Base-by-base conservation (phyloP, 768 basidiomycete species). In the Krasilnikovozyma curviuscula region DNA sequence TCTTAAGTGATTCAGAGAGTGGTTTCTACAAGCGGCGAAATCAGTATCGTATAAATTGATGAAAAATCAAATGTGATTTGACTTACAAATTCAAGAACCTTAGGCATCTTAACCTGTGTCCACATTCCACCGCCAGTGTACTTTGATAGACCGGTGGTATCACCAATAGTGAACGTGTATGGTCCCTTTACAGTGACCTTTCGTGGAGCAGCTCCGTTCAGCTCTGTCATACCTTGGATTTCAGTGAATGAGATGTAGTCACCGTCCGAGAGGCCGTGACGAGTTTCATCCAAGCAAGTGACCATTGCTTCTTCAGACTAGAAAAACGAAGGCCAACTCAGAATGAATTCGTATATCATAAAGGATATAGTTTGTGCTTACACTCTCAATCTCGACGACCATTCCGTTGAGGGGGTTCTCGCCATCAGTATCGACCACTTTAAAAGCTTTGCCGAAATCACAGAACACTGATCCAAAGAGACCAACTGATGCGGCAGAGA, bases 41-140 rank as follows among this genome's bases (percentile, higher is more conserved):
- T 47, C 50, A 21, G 10, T 37, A 33, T 28, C 18, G 32, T 16
- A 10, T n/a, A 23, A 49, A 25, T 40, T 30, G 32, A 27, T 30
- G n/a, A 28, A 23, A 46, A 21, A 18, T 9, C 0, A 19, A 32
- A 24, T 21, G 23, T 21, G 25, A 29, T 14, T 29, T 10, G 23
- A 29, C 34, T 60, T 58, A 95, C 91, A 59, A 95, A 98, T 62
- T 86, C 76, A 41, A 95, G 68, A 42, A 86, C 73, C 68, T 91
- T 97, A 9, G 93, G 93, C 86, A 95, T 91, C 69, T 97, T 98
- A 54, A 97, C 88, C 65, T 98, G 93, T 7, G 83, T 86, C 64
- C 95, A 98, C 53, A 89, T 81, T 31, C 93, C 93, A 23, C 91
- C 93, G 25, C 75, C 62, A 56, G 78, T 75, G 67, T 97, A 97